Percentiles rank a stretch among this genome's conserved stretches.
phyloP scores from a whole-genome alignment of 139 green algal genomes.

The Haematococcus sp. region DNA sequence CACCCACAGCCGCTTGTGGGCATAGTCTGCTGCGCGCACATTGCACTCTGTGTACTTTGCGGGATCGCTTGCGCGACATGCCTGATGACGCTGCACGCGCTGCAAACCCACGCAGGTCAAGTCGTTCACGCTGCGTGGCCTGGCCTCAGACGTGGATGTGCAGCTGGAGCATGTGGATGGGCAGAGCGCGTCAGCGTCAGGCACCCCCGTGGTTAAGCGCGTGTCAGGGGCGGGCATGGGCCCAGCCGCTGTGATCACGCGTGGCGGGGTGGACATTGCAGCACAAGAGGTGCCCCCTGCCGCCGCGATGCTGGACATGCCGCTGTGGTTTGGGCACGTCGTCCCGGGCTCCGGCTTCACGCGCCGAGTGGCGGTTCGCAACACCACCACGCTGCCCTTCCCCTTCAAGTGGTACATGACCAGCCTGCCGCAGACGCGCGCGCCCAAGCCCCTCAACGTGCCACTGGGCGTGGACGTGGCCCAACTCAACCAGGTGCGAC shows the following conservation, averaged over 20 bases:
- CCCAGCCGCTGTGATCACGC: not conserved
- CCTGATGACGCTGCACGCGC: not conserved
- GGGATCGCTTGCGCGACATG: too few species aligned
- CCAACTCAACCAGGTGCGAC: too few species aligned
- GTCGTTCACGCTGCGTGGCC: constrained; percentile 34
- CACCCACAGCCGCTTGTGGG: too few species aligned
- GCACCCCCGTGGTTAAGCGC: not conserved
- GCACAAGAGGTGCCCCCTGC: not conserved
- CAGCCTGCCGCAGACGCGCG: constrained; percentile 6
- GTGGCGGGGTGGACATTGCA: not conserved
- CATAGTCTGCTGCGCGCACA: too few species aligned
- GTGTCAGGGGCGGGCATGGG: not conserved
- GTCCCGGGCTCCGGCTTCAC: constrained; percentile 31
- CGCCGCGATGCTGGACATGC: constrained; percentile 22
- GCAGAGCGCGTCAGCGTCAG: not conserved
- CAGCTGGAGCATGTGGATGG: constrained; percentile 39
- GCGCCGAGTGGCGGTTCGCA: constrained; percentile 36
- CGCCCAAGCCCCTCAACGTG: not conserved
- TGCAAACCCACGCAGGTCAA: constrained; percentile 21
- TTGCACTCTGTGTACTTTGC: too few species aligned
- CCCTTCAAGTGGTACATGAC: constrained; percentile 41
- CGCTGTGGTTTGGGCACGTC: constrained; percentile 56
- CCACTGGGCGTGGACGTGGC: not conserved
- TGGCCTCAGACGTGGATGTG: constrained; percentile 38
- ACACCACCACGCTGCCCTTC: constrained; percentile 50